A percentile compares a stretch with the other conserved stretches of the same genome.
These are phyloP conservation scores for Garcileccinum viscosum DNA, from an alignment of 1,284 basidiomycete genomes.

Conservation along the genomic window DNA sequence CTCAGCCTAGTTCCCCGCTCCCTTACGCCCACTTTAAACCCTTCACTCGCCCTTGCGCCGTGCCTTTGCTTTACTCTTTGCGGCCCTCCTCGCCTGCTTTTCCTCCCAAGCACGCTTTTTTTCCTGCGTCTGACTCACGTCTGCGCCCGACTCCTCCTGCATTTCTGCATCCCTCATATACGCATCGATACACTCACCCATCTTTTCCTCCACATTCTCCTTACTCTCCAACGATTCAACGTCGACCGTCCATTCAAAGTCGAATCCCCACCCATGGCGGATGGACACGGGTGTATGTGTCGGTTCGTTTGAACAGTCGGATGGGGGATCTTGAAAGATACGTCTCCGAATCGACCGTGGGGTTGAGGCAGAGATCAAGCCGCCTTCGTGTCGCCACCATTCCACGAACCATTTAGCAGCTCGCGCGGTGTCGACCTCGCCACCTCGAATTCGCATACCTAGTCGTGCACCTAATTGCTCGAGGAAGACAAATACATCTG, in stretches of 20 bases:
- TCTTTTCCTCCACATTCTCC: constrained; percentile 58
- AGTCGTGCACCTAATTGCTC: constrained; percentile 73
- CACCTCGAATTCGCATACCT: constrained; percentile 83
- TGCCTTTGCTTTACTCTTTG: constrained; percentile 37
- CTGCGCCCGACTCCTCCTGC: constrained; percentile 59
- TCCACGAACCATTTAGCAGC: constrained; percentile 83
- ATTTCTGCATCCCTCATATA: constrained; percentile 50
- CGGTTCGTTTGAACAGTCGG: not conserved
- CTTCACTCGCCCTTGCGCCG: constrained; percentile 29
- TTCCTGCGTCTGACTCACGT: constrained; percentile 72
- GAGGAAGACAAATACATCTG: constrained; percentile 70
- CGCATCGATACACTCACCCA: constrained; percentile 71
- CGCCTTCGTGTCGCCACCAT: constrained; percentile 84
- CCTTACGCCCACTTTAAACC: not conserved
- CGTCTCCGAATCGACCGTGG: constrained; percentile 36
- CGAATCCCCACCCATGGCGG: constrained; percentile 77
- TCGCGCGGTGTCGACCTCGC: constrained; percentile 69
- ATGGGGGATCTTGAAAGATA: not conserved
- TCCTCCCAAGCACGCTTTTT: constrained; percentile 66
- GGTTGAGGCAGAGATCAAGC: constrained; percentile 54
- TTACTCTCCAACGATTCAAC: constrained; percentile 10
- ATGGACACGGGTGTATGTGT: constrained; percentile 12
- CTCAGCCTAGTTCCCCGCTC: not conserved
- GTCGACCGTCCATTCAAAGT: constrained; percentile 70
- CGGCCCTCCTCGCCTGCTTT: constrained; percentile 50